Base-by-base conservation (phyloP, 164 flowering plant species). In the Stephania cephalantha region DNA sequence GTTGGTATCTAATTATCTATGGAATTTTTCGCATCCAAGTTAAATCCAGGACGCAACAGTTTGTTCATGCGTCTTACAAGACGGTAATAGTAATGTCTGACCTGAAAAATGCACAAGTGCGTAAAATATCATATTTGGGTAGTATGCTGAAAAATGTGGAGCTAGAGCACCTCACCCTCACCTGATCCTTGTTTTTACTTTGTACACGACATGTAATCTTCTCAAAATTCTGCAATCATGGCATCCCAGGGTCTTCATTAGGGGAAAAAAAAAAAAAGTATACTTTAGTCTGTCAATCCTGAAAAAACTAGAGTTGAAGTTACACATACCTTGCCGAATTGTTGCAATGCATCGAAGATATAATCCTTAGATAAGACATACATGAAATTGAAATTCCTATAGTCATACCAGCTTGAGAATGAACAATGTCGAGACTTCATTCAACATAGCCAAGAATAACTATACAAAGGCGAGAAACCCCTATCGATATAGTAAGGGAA, bases 101-200 rank as follows among this genome's bases (percentile, higher is more conserved):
- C 99, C 99, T 96, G 95, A 64, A 85, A 72, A 76, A 18, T 15
- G 63, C 58, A 77, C 53, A 69, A 68, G 35, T 7, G 30, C 13
- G 31, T 68, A 44, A 61, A 50, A 70, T 15, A 42, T 35, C 31
- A 48, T 11, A 31, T 1, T 20, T 22, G 5, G 13, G 10, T 29
- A 44, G 30, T 7, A 7, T 10, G 18, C 30, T 44, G 68, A 30
- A 25, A 7, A 30, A 71, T 58, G 63, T 25, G 25, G 48, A 35
- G 25, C 25, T 0, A 25, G 10, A 63, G 30, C 7, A 78, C 70
- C 35, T 75, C 50, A 96, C 42, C 42, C 42, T 35, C 42, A 35
- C 99, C 97, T 96, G 99, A 81, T 96, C 97, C 88, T 96, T 96
- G 80, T 96, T 94, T 89, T 96, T 96, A 81, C 98, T 94, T 81